Evolutionary conservation across 768 basidiomycete genomes (phyloP).

Genomic region (Tricholomella constricta): DNA sequence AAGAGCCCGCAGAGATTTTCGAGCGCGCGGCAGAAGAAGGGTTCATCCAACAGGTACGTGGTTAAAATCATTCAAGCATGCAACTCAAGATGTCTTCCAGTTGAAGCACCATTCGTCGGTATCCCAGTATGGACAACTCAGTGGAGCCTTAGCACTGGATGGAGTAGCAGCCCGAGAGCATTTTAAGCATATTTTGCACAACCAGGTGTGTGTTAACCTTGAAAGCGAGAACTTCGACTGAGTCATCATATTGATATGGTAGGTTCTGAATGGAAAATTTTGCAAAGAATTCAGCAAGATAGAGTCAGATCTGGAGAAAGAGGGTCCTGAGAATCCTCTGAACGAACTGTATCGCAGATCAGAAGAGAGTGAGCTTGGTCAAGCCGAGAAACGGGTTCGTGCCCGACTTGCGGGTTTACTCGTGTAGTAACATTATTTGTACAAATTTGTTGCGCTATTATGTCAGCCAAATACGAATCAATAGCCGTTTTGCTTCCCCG

Average conservation of each 20-base stretch:
- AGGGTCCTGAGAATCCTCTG: constrained; percentile 55
- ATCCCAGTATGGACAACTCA: constrained; percentile 65
- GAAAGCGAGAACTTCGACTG: too few relatives aligned
- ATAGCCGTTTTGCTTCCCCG: constrained; percentile 12
- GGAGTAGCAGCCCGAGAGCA: constrained; percentile 50
- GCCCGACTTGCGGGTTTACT: constrained; percentile 46
- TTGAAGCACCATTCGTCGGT: constrained; percentile 62
- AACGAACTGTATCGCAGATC: constrained; percentile 52
- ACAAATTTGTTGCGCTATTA: background rate
- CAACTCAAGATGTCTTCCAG: constrained; percentile 29
- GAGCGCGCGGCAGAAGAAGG: constrained; percentile 69
- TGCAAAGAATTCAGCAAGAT: constrained; percentile 54
- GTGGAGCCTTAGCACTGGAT: constrained; percentile 56
- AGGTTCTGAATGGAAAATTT: constrained; percentile 65
- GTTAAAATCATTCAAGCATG: background rate
- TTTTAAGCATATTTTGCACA: constrained; percentile 60
- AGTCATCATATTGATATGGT: background rate
- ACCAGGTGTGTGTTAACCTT: constrained; percentile 40
- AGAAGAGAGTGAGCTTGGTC: constrained; percentile 53
- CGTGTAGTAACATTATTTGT: constrained; percentile 10
- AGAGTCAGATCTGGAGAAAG: constrained; percentile 57
- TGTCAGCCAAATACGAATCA: constrained; percentile 15
- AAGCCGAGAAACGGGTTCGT: constrained; percentile 62
- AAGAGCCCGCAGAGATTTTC: constrained; percentile 70
- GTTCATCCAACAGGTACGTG: constrained; percentile 54